Evolutionary conservation across 768 basidiomycete species (phyloP).

Genomic region (Naganishia antarctica): DNA sequence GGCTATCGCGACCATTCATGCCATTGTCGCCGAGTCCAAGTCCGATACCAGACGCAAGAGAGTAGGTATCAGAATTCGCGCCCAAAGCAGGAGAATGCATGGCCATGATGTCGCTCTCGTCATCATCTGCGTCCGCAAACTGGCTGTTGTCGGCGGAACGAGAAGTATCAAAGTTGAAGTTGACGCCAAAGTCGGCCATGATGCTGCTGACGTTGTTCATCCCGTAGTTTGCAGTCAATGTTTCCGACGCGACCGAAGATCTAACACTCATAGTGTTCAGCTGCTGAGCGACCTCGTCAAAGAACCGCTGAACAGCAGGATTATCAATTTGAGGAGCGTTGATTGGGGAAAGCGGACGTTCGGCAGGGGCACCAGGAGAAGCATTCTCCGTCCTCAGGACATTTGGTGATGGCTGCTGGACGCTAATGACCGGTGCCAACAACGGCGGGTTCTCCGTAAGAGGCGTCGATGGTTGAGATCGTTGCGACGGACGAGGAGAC

Average conservation of each 20-base stretch:
- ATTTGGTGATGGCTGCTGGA: conserved; percentile 12
- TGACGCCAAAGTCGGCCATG: conserved; percentile 14
- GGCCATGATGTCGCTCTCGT: conserved; percentile 44
- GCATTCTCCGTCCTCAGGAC: conserved; percentile 1
- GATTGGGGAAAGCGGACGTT: conserved; percentile 50
- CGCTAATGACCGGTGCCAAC: conserved; percentile 13
- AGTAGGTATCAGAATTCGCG: conserved; percentile 15
- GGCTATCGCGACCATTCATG: conserved; percentile 17
- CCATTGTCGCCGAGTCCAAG: conserved; percentile 36
- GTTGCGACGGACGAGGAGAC: conserved; percentile 33
- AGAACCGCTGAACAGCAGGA: conserved; percentile 73
- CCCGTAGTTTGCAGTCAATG: conserved; percentile 31
- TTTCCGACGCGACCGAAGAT: conserved; percentile 49
- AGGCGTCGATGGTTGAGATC: conserved; percentile 19
- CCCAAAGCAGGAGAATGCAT: conserved; percentile 35
- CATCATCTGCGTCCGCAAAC: conserved; percentile 52
- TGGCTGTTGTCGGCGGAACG: conserved; percentile 39
- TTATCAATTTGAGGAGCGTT: conserved; percentile 69
- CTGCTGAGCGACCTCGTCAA: conserved; percentile 76
- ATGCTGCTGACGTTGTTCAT: conserved; percentile 3
- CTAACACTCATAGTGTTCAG: conserved; percentile 67
- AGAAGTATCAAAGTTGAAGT: conserved; percentile 25
- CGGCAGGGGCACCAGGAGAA: neutral
- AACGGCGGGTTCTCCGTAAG: conserved; percentile 1
- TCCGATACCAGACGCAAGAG: conserved; percentile 32